Evolutionary conservation across 768 basidiomycete genomes (phyloP).

Genomic region (Rhizopogon vulgaris): DNA sequence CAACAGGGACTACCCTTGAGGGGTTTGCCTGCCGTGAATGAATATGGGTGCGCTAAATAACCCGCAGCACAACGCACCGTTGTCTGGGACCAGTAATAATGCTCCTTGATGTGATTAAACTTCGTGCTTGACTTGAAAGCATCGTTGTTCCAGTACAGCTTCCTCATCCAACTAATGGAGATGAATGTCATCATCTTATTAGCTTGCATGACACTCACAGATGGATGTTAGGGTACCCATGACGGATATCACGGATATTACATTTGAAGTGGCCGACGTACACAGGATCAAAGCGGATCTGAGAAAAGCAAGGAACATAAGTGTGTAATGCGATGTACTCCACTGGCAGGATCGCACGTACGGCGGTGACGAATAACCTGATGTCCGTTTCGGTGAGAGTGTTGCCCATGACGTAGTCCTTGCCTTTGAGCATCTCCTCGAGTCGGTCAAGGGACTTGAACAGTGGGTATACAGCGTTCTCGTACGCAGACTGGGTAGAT

Average conservation of each 20-base stretch:
- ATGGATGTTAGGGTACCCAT: slow-evolving; percentile 83
- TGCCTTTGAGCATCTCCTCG: slow-evolving; percentile 70
- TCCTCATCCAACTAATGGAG: slow-evolving; percentile 62
- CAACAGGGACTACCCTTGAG: slow-evolving; percentile 66
- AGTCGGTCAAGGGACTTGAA: slow-evolving; percentile 77
- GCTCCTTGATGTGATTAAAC: slow-evolving; percentile 68
- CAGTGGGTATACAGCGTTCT: slow-evolving; percentile 63
- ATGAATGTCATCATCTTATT: background rate
- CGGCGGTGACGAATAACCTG: slow-evolving; percentile 87
- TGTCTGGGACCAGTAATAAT: slow-evolving; percentile 34
- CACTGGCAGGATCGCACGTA: slow-evolving; percentile 29
- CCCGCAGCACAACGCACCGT: slow-evolving; percentile 10
- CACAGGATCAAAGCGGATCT: slow-evolving; percentile 87
- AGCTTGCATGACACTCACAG: slow-evolving; percentile 18
- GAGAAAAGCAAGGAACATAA: background rate
- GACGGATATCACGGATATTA: slow-evolving; percentile 79
- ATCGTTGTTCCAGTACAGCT: slow-evolving; percentile 85
- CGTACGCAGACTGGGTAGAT: slow-evolving; percentile 73
- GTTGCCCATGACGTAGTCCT: slow-evolving; percentile 81
- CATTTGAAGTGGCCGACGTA: slow-evolving; percentile 95
- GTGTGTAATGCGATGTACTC: background rate
- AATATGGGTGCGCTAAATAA: background rate
- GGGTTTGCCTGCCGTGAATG: slow-evolving; percentile 64
- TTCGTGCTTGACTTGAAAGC: slow-evolving; percentile 86
- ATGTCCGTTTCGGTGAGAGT: slow-evolving; percentile 79